Evolutionary conservation across 306 rosid genomes (phyloP).

Genomic region (Pyrus bretschneideri): DNA sequence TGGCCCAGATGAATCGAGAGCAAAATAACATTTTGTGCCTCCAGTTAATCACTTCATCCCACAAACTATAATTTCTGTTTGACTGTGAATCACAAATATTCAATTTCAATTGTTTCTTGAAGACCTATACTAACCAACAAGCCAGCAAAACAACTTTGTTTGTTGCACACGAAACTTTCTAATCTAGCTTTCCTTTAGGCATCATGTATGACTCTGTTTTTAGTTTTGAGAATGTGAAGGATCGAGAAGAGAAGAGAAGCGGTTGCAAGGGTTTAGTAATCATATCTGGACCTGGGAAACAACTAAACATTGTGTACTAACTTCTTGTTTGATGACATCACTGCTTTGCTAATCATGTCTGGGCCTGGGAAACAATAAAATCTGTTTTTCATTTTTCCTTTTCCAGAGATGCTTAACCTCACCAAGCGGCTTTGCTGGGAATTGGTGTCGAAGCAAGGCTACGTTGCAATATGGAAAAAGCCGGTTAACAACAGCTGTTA

Average conservation of each 20-base stretch:
- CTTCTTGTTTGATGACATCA: neutral
- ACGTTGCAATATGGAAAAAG: constrained; percentile 84
- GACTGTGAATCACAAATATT: neutral
- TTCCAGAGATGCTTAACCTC: constrained; percentile 86
- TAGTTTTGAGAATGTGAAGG: neutral
- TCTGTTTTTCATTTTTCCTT: constrained; percentile 1
- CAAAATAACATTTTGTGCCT: neutral
- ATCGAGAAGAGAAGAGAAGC: neutral
- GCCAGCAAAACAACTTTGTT: neutral
- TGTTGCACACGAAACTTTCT: neutral
- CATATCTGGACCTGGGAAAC: neutral
- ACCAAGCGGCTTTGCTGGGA: constrained; percentile 89
- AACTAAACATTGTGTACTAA: neutral
- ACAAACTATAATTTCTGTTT: neutral
- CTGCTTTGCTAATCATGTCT: neutral
- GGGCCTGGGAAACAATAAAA: neutral
- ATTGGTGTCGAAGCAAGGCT: constrained; percentile 76
- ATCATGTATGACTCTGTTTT: neutral
- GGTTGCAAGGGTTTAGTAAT: neutral
- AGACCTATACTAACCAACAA: neutral
- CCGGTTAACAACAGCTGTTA: constrained; percentile 71
- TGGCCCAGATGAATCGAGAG: neutral
- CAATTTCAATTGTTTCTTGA: neutral
- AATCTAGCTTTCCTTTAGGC: neutral
- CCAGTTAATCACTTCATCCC: neutral